Percentiles rank a stretch among this genome's conserved stretches.
These are phyloP conservation scores for Solioccasus polychromus DNA, from an alignment of 768 basidiomycete species.

Conservation along the genomic window DNA sequence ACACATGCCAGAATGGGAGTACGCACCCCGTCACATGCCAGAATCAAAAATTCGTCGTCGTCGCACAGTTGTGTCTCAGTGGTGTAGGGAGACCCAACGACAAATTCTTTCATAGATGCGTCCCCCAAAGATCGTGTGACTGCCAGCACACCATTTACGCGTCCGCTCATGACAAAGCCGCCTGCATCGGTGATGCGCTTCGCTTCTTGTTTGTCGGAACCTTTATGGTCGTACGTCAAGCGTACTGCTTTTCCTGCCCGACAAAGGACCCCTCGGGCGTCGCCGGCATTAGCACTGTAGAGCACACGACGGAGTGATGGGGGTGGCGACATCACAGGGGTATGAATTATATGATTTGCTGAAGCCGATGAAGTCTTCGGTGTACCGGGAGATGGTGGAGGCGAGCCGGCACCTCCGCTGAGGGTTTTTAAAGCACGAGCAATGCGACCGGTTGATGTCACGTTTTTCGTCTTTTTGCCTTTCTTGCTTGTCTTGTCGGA, in stretches of 20 bases:
- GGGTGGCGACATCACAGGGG: conserved; percentile 43
- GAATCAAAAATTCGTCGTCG: conserved; percentile 90
- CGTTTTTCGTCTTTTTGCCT: conserved; percentile 41
- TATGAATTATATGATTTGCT: conserved; percentile 31
- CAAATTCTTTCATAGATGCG: conserved; percentile 99
- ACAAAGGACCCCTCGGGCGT: conserved; percentile 92
- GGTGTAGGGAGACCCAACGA: conserved; percentile 96
- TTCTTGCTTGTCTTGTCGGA: conserved; percentile 36
- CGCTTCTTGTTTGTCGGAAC: conserved; percentile 94
- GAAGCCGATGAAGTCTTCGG: conserved; percentile 11
- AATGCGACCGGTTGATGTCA: conserved; percentile 45
- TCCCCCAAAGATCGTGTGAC: conserved; percentile 96
- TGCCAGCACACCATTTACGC: conserved; percentile 95
- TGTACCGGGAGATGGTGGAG: conserved; percentile 11
- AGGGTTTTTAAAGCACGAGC: conserved; percentile 55
- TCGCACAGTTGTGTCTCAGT: conserved; percentile 93
- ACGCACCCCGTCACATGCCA: conserved; percentile 97
- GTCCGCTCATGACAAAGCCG: conserved; percentile 97
- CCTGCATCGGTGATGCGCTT: conserved; percentile 97
- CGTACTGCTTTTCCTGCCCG: conserved; percentile 88
- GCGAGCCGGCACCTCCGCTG: conserved; percentile 32
- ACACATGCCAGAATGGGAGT: not conserved
- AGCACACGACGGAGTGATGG: conserved; percentile 65
- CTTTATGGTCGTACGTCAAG: conserved; percentile 98
- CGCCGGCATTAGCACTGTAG: conserved; percentile 96